A percentile compares a stretch with the other conserved stretches of the same genome.
Conservation (phyloP, 441 rosid genomes). For the Mallotus repandus region DNA sequence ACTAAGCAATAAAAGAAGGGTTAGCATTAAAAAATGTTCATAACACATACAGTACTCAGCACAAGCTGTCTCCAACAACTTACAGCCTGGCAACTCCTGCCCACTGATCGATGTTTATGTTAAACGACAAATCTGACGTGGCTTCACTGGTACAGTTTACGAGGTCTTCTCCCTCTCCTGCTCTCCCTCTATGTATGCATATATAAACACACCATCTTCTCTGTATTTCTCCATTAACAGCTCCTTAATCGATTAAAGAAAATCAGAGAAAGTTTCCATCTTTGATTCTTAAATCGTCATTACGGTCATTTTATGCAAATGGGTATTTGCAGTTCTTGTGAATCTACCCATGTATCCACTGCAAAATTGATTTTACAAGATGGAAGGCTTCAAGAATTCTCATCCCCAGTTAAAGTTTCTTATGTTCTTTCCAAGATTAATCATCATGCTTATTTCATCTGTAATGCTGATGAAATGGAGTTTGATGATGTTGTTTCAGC, state of each 20-base stretch:
- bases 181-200: slow-evolving; percentile 14
- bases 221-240: neutral
- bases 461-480: slow-evolving; percentile 90
- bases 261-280: neutral
- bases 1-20: too few species aligned
- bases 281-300: neutral
- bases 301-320: slow-evolving; percentile 19
- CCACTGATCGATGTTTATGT: slow-evolving; percentile 17
- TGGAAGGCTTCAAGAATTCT: slow-evolving; percentile 68
- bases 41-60: too few species aligned
- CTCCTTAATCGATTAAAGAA: neutral
- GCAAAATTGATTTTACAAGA: slow-evolving; percentile 73
- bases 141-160: slow-evolving; percentile 17
- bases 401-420: slow-evolving; percentile 72
- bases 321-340: slow-evolving; percentile 77
- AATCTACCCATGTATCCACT: slow-evolving; percentile 55
- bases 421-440: slow-evolving; percentile 51
- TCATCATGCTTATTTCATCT: slow-evolving; percentile 54
- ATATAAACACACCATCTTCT: neutral
- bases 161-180: neutral
- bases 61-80: slow-evolving; percentile 40
- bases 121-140: slow-evolving; percentile 35
- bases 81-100: slow-evolving; percentile 46
- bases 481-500: slow-evolving; percentile 74
- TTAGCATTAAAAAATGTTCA: too few species aligned